Evolutionary conservation across 78 protist species (phyloP), one percentile per base, ranked within the genome.

Genomic region (Chrysochromulina parva): DNA sequence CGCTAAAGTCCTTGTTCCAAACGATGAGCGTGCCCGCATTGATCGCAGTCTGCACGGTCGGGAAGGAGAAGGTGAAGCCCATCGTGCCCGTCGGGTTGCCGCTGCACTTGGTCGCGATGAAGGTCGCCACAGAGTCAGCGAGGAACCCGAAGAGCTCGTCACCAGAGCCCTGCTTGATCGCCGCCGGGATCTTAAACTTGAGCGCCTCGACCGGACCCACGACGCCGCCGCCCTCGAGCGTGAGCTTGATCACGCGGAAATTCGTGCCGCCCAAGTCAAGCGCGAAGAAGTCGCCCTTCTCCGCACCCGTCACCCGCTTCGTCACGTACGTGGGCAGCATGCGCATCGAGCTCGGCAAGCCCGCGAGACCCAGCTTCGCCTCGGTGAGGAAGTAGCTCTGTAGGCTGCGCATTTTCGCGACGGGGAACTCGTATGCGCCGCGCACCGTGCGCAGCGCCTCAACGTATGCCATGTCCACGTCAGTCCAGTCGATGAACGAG

Each of bases 221-320:
- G 22, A 1, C 1, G 74, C 93, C 93, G 52, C 48, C 59, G 59
- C 78, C 85, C 57, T 89, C 88, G 14, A 93, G 14, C 52, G 20
- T 22, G 47, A 93, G 16, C n/a, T 9, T 48, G 47, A 93, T 20
- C 48, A 93, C 95, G 6, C 95, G 85, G 76, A 93, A 93, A 67
- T 93, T 89, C 50, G 93, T 54, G 62, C 95, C 95, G 52, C 95
- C 95, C 47, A 93, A 88, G 52, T 93, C 95, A 53, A 93, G 95
- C 47, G 95, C 95, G 53, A 38, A 47, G 76, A 57, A 88, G 53
- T 19, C 13, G 50, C 94, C 94, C 48, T 1, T 9, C 87, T 89
- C 92, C 19, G 71, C 14, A 17, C 92, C 92, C 11, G 86, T 71
- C 28, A 82, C 81, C 0, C 74, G 81, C 20, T 50, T 1, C 22